These are phyloP conservation scores for Tylopilus intermedius DNA, from an alignment of 768 basidiomycete species.

Conservation along the genomic window DNA sequence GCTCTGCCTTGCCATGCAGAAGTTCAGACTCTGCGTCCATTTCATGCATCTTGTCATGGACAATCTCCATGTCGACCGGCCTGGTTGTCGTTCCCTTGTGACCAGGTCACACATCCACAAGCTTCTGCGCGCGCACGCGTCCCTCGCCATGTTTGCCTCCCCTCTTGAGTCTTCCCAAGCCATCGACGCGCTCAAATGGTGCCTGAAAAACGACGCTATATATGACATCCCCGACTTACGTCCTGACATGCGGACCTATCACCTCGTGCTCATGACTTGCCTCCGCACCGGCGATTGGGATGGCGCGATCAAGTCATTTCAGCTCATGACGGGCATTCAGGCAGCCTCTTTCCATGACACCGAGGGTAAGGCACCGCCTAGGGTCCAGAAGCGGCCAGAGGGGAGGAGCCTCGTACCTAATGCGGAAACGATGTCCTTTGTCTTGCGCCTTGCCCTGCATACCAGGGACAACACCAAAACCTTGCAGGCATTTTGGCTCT, in stretches of 20 bases:
- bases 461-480: conserved; percentile 46
- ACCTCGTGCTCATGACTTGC: conserved; percentile 59
- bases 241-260: conserved; percentile 42
- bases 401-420: conserved; percentile 46
- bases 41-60: conserved; percentile 59
- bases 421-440: conserved; percentile 49
- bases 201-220: conserved; percentile 51
- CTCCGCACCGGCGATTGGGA: conserved; percentile 62
- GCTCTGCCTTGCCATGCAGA: conserved; percentile 48
- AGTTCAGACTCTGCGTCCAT: conserved; percentile 45
- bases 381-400: conserved; percentile 37
- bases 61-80: conserved; percentile 20
- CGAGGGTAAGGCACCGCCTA: conserved; percentile 37
- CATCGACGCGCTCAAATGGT: conserved; percentile 62
- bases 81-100: conserved; percentile 35
- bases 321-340: conserved; percentile 69
- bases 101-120: conserved; percentile 57
- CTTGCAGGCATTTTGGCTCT: conserved; percentile 59
- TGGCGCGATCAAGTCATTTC: conserved; percentile 51
- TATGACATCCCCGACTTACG: conserved; percentile 41
- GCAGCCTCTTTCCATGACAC: conserved; percentile 40
- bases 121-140: conserved; percentile 49
- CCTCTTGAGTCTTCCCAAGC: conserved; percentile 42
- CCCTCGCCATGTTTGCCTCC: conserved; percentile 37
- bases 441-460: conserved; percentile 56